Evolutionary conservation across 176 grass and related monocot species (phyloP).

Genomic region (Lolium multiflorum): DNA sequence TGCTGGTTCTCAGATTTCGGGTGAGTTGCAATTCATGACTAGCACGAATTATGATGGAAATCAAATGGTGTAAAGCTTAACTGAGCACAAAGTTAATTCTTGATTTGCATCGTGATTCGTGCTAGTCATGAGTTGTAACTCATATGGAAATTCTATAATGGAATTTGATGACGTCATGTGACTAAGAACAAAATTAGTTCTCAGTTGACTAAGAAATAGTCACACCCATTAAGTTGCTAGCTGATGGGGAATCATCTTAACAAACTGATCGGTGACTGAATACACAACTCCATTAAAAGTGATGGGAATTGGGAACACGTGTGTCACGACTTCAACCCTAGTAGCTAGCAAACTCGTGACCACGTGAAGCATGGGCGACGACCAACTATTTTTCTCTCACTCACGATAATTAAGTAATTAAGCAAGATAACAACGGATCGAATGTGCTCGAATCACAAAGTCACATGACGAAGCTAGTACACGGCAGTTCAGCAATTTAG

Average conservation of each 20-base stretch:
- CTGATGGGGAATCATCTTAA: background rate
- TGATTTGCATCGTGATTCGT: no score
- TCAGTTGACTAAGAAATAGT: no score
- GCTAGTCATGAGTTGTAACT: no score
- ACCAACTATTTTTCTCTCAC: background rate
- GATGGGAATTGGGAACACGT: background rate
- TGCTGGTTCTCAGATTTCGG: no score
- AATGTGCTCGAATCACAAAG: background rate
- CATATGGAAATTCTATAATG: no score
- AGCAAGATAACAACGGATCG: background rate
- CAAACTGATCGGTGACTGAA: background rate
- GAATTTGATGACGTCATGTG: no score
- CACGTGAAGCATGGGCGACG: background rate
- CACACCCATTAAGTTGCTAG: background rate
- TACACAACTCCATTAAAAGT: background rate
- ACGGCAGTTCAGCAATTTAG: background rate
- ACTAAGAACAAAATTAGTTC: no score
- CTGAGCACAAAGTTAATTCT: no score
- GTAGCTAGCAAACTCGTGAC: background rate
- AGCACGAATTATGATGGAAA: no score
- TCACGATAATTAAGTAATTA: background rate
- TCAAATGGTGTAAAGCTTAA: no score
- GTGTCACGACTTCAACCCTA: background rate
- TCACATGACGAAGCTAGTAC: background rate
- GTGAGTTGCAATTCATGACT: no score